These are phyloP conservation scores for Prillingera fragicola DNA, from an alignment of 1,284 basidiomycete species.

Conservation along the genomic window DNA sequence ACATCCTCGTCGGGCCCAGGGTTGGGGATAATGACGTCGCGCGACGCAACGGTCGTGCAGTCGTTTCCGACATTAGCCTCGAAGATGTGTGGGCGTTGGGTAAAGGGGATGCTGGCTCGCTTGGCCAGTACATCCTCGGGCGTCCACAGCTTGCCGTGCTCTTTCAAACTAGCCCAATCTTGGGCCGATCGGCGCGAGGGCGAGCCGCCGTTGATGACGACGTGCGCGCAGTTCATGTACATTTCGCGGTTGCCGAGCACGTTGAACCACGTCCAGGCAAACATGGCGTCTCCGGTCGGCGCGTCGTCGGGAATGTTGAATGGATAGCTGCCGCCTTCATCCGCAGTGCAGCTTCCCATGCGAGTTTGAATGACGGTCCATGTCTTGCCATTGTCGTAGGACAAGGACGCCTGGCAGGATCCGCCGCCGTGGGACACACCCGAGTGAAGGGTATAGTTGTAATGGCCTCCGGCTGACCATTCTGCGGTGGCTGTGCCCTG, in stretches of 20 bases:
- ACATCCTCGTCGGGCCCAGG: constrained; percentile 14
- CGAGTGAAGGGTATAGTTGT: constrained; percentile 31
- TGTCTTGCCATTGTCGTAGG: constrained; percentile 47
- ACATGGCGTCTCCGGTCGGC: constrained; percentile 45
- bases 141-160: constrained; percentile 14
- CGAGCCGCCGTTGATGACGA: constrained; percentile 42
- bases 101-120: background rate
- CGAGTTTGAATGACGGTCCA: constrained; percentile 47
- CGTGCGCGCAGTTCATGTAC: constrained; percentile 49
- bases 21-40: constrained; percentile 16
- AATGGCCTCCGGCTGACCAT: constrained; percentile 29
- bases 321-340: constrained; percentile 25
- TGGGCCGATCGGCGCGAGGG: constrained; percentile 23
- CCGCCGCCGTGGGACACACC: constrained; percentile 49
- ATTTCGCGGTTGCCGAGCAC: constrained; percentile 42
- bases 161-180: too few species aligned
- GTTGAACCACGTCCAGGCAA: constrained; percentile 51
- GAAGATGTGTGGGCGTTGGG: constrained; percentile 40
- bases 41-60: constrained; percentile 34
- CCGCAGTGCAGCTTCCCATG: constrained; percentile 44
- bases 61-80: constrained; percentile 46
- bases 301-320: constrained; percentile 43
- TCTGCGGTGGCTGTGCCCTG: constrained; percentile 32
- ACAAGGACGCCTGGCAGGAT: constrained; percentile 47
- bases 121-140: too few species aligned